phyloP scores from a whole-genome alignment of 2,329 filamentous ascomycete genomes.

The Xylariaceae sp. region DNA sequence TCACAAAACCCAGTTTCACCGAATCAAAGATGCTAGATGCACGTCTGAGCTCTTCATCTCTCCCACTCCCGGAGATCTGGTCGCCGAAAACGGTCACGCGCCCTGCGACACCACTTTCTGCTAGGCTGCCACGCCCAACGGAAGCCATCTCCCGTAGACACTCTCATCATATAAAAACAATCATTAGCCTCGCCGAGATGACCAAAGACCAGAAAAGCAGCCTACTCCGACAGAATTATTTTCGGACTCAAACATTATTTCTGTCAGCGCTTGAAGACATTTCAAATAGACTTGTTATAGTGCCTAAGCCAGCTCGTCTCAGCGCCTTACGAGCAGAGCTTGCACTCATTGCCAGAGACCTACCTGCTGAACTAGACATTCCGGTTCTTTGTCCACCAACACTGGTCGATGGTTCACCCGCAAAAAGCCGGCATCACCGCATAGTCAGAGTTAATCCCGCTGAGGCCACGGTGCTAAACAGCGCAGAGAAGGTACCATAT shows the following conservation, averaged over 20 bases:
- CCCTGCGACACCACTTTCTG: conserved; percentile 63
- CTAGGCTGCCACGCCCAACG: conserved; percentile 54
- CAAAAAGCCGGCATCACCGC: conserved; percentile 78
- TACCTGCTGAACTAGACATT: conserved; percentile 84
- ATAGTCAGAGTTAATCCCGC: conserved; percentile 84
- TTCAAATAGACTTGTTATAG: conserved; percentile 81
- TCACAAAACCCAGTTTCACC: conserved; percentile 53
- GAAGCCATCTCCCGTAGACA: conserved; percentile 63
- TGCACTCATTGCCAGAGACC: conserved; percentile 78
- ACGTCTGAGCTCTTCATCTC: conserved; percentile 70
- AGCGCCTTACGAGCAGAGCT: conserved; percentile 83
- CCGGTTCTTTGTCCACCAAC: conserved; percentile 81
- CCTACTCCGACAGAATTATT: conserved; percentile 80
- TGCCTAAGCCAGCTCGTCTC: conserved; percentile 80
- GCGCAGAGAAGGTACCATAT: conserved; percentile 85
- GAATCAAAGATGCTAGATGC: conserved; percentile 63
- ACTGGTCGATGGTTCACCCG: conserved; percentile 73
- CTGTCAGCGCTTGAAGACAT: conserved; percentile 81
- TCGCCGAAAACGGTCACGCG: conserved; percentile 59
- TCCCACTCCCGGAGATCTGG: conserved; percentile 66
- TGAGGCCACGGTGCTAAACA: conserved; percentile 84
- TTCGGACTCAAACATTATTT: conserved; percentile 81
- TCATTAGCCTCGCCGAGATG: conserved; percentile 66
- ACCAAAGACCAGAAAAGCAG: conserved; percentile 71
- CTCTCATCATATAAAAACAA: conserved; percentile 64